phyloP scores from a whole-genome alignment of 108 stramenopile genomes.

The Nitzschia sp. region DNA sequence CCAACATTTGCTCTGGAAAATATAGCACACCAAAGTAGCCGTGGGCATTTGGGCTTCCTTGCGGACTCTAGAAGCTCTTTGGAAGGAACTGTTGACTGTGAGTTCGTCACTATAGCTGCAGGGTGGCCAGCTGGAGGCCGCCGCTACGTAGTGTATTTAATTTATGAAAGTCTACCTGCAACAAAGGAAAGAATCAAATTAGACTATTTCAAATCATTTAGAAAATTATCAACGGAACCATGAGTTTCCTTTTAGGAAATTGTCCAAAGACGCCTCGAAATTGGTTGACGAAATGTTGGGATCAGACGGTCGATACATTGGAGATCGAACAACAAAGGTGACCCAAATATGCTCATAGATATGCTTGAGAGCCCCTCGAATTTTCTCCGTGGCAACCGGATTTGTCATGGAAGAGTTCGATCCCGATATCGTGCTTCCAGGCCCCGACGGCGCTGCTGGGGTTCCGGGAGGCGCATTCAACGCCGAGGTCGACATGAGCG shows the following conservation, averaged over 20 bases:
- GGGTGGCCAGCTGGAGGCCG: too few species aligned
- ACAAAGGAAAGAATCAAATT: too few species aligned
- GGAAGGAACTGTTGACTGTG: too few species aligned
- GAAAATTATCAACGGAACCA: conserved; percentile 86
- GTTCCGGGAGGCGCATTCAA: conserved; percentile 8
- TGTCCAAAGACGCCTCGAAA: conserved; percentile 79
- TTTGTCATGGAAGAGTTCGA: conserved; percentile 12
- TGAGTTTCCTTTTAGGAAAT: conserved; percentile 70
- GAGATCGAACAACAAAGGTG: conserved; percentile 78
- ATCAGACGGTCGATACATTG: conserved; percentile 62
- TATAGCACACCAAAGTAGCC: too few species aligned
- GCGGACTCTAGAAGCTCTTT: too few species aligned
- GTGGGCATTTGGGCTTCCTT: too few species aligned
- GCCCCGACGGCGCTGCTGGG: background rate
- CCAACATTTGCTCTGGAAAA: too few species aligned
- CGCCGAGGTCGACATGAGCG: conserved; percentile 1
- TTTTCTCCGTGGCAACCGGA: conserved; percentile 38
- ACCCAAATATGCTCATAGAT: conserved; percentile 90
- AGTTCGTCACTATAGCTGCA: too few species aligned
- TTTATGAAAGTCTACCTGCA: too few species aligned
- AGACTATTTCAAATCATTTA: too few species aligned
- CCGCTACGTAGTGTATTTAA: too few species aligned
- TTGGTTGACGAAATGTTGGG: conserved; percentile 69
- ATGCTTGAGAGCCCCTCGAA: conserved; percentile 71
- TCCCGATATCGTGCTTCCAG: background rate